These are phyloP conservation scores for Ceratocystiopsis brevicomis DNA, from an alignment of 2,329 filamentous ascomycete species.

Conservation along the genomic window DNA sequence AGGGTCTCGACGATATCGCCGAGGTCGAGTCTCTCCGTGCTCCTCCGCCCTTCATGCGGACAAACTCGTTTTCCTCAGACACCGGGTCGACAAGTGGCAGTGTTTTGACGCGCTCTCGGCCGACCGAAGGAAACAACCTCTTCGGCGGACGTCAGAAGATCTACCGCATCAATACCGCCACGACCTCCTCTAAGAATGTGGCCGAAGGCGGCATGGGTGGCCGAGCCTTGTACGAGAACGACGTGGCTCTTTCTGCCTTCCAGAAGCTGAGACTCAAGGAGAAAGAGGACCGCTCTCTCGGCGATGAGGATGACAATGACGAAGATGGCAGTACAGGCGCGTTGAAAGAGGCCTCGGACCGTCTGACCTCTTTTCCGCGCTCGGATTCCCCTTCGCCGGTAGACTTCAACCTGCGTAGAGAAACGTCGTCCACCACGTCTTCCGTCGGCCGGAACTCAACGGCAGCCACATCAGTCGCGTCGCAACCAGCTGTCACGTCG, in stretches of 20 bases:
- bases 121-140: constrained; percentile 73
- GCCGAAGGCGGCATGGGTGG: constrained; percentile 38
- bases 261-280: constrained; percentile 47
- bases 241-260: constrained; percentile 67
- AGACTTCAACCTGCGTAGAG: constrained; percentile 55
- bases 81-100: constrained; percentile 43
- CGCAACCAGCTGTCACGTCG: constrained; percentile 38
- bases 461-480: constrained; percentile 74
- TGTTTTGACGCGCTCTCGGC: constrained; percentile 70
- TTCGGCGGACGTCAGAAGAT: constrained; percentile 95
- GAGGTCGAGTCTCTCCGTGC: constrained; percentile 70
- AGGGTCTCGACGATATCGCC: constrained; percentile 60
- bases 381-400: constrained; percentile 38
- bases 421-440: constrained; percentile 73
- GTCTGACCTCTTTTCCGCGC: constrained; percentile 13
- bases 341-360: neutral
- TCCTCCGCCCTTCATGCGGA: constrained; percentile 35
- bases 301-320: neutral
- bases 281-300: constrained; percentile 28
- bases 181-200: constrained; percentile 23
- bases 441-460: constrained; percentile 60
- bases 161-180: constrained; percentile 55
- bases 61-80: constrained; percentile 51
- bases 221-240: constrained; percentile 65
- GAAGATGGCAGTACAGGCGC: neutral